Evolutionary conservation across 2,329 filamentous ascomycete genomes (phyloP), one percentile per base, ranked within the genome.

Genomic region (Claviceps sp.): DNA sequence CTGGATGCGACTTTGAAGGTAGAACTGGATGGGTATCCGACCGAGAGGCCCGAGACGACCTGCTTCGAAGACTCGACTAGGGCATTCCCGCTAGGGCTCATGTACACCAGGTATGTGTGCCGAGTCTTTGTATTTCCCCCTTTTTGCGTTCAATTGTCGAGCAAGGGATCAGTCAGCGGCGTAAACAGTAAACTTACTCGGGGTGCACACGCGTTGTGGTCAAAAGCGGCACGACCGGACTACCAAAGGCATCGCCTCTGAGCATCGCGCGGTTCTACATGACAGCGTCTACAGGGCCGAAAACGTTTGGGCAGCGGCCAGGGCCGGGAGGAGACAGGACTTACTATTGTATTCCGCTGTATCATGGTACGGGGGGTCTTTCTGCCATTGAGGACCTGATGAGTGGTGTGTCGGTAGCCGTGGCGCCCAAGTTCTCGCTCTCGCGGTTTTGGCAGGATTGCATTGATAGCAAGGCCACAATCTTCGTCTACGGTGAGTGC

Each of bases 371-470:
- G 2, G 53, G 53, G 5, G 53, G 50, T 7, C 18, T 50, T 3
- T 26, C 37, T 3, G 50, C 47, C 11, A 50, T 54, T 13, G 30
- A 30, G 6, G 47, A 54, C 30, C 24, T 54, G 42, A 52, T 52
- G 53, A 52, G 37, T 44, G 53, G 53, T 20, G 5, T 45, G 8
- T 52, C 50, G n/a, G 30, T 54, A 30, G 52, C 50, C 9, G 16
- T 54, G 34, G 43, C 47, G 14, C 52, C 52, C 2, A 54, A 50
- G 20, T 54, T 54, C 9, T 54, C 53, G 5, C 43, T 54, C 26
- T 54, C 53, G 16, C 26, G 47, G 20, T 54, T 54, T 26, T 54
- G 53, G 53, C 37, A 50, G 22, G 53, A 54, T 24, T 54, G 50
- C 18, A 50, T 54, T 11, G 53, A 54, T 30, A 54, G 53, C 38